These are phyloP conservation scores for Hordeum marinum DNA, from an alignment of 176 grass and related monocot species.

Conservation along the genomic window DNA sequence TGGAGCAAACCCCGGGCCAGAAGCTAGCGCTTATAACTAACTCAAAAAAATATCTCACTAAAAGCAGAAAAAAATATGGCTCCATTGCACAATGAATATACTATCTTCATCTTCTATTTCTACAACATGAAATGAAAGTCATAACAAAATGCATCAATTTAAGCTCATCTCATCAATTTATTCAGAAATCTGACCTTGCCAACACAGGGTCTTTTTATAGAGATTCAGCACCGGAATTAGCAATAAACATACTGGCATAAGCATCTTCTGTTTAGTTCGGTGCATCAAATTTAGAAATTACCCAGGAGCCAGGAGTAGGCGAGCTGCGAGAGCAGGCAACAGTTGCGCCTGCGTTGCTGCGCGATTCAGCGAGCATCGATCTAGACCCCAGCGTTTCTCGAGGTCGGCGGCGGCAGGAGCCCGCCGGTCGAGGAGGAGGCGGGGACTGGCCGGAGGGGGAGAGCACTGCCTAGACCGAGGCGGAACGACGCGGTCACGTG, in stretches of 20 bases:
- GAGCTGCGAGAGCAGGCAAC: background rate
- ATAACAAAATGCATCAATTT: background rate
- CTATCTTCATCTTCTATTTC: background rate
- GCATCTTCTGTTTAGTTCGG: background rate
- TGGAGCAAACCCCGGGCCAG: background rate
- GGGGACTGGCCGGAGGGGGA: background rate
- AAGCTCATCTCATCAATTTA: background rate
- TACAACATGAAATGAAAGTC: background rate
- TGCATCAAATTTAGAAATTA: background rate
- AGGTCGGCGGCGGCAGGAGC: background rate
- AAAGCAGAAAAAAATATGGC: background rate
- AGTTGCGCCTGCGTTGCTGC: background rate
- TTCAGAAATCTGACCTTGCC: background rate
- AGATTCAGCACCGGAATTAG: background rate
- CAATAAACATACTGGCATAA: background rate
- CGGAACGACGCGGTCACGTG: background rate
- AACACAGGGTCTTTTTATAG: background rate
- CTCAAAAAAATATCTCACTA: background rate
- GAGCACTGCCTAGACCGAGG: background rate
- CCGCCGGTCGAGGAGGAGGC: background rate
- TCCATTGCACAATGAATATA: background rate
- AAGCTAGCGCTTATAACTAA: background rate
- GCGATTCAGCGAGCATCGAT: background rate
- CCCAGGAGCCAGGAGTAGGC: background rate
- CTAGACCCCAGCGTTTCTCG: background rate